phyloP scores from a whole-genome alignment of 2,329 filamentous ascomycete genomes.

The Colletotrichum ledebouriae region DNA sequence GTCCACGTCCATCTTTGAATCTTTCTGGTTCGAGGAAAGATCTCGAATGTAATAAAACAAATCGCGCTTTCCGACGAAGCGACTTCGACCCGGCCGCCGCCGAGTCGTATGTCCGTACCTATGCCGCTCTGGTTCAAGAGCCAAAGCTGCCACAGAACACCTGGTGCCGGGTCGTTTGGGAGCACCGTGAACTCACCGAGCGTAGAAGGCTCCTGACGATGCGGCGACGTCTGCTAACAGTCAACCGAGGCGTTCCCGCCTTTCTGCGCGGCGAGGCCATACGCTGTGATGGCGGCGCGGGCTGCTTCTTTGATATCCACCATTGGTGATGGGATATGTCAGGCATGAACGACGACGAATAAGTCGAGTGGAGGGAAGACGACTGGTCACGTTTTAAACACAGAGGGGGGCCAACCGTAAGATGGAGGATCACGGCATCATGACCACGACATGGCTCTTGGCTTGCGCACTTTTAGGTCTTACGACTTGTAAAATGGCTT shows the following conservation, averaged over 20 bases:
- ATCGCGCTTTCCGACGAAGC: conserved; percentile 30
- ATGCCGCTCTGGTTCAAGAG: conserved; percentile 40
- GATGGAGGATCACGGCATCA: too few species aligned
- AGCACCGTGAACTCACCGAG: conserved; percentile 1
- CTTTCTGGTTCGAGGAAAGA: conserved; percentile 5
- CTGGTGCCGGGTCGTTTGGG: neutral
- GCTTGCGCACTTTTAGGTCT: too few species aligned
- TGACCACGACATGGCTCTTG: too few species aligned
- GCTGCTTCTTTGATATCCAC: conserved; percentile 34
- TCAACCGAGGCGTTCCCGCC: conserved; percentile 17
- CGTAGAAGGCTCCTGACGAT: conserved; percentile 12
- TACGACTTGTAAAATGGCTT: too few species aligned
- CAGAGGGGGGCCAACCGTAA: too few species aligned
- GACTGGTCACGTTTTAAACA: too few species aligned
- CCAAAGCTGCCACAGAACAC: conserved; percentile 6
- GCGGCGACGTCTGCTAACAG: conserved; percentile 4
- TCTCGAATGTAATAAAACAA: conserved; percentile 32
- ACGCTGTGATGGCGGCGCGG: conserved; percentile 23
- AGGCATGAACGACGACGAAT: neutral
- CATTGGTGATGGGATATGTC: neutral
- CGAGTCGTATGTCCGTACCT: conserved; percentile 27
- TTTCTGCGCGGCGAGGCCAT: conserved; percentile 18
- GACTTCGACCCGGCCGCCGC: conserved; percentile 15
- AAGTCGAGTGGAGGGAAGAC: fast-evolving
- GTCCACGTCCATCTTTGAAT: conserved; percentile 23